Percentiles rank a stretch among this genome's conserved stretches.
Evolutionary conservation across 768 basidiomycete species (phyloP).

Genomic region (Pilatotrama ljubarskyi): DNA sequence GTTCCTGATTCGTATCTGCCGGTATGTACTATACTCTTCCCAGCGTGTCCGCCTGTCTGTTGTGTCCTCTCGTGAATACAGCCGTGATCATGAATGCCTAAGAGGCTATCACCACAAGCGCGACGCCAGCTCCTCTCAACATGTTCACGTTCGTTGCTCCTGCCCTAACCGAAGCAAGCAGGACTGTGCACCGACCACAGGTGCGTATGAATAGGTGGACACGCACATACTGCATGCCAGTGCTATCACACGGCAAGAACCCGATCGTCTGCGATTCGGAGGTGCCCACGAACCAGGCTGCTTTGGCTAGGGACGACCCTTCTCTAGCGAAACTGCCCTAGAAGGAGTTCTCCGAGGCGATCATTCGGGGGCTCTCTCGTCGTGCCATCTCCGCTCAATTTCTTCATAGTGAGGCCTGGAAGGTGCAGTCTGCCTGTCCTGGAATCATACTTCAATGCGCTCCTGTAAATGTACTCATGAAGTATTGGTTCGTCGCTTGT

Average conservation of each 20-base stretch:
- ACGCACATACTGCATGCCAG: constrained; percentile 12
- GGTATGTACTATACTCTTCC: neutral
- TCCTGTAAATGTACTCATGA: neutral
- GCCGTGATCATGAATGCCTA: neutral
- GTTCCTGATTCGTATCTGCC: neutral
- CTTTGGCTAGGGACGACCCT: neutral
- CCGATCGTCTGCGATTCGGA: neutral
- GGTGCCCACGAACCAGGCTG: neutral
- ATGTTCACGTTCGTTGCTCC: neutral
- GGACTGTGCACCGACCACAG: constrained; percentile 9
- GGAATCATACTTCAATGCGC: too few species aligned
- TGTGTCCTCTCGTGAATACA: neutral
- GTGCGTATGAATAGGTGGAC: constrained; percentile 13
- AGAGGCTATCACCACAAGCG: constrained; percentile 12
- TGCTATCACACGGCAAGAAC: constrained; percentile 4
- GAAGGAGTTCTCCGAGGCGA: neutral
- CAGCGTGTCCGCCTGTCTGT: neutral
- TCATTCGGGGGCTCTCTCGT: neutral
- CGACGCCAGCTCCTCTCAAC: neutral
- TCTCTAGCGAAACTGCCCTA: constrained; percentile 10
- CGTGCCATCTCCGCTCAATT: neutral
- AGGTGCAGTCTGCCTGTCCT: too few species aligned
- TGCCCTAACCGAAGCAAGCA: neutral
- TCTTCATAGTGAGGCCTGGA: too few species aligned
- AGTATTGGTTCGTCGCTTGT: neutral